Conservation (phyloP, 2,329 filamentous ascomycete species). For the Cercospora citrullina region DNA sequence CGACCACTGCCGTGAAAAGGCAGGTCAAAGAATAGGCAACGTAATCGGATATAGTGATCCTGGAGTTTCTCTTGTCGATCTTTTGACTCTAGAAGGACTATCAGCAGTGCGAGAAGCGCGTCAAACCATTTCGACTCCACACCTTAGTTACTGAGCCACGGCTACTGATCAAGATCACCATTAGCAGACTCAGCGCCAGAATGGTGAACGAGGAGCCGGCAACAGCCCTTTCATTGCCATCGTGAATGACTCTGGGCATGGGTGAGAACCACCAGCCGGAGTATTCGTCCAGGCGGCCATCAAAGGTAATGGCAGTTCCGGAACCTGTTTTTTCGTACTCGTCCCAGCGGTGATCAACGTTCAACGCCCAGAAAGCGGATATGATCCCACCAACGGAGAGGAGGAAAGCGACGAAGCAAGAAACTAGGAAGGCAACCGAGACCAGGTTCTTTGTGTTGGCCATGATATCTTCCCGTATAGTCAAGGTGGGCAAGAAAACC, state of each 20-base stretch:
- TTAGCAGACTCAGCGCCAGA: background rate
- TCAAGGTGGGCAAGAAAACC: background rate
- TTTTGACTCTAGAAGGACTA: background rate
- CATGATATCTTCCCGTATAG: background rate
- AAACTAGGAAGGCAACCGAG: background rate
- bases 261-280: background rate
- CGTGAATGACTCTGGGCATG: background rate
- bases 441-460: background rate
- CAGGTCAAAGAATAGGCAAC: background rate
- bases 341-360: background rate
- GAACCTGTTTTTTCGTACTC: background rate
- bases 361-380: background rate
- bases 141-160: background rate
- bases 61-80: background rate
- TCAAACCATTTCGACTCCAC: background rate
- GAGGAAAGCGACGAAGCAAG: background rate
- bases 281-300: background rate
- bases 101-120: background rate
- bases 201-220: background rate
- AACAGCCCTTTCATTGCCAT: background rate
- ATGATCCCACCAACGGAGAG: background rate
- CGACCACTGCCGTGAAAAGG: background rate
- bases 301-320: background rate
- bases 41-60: background rate
- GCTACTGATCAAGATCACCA: background rate